Evolutionary conservation across 2,329 filamentous ascomycete genomes (phyloP).

Genomic region (Colletotrichum trifolii): DNA sequence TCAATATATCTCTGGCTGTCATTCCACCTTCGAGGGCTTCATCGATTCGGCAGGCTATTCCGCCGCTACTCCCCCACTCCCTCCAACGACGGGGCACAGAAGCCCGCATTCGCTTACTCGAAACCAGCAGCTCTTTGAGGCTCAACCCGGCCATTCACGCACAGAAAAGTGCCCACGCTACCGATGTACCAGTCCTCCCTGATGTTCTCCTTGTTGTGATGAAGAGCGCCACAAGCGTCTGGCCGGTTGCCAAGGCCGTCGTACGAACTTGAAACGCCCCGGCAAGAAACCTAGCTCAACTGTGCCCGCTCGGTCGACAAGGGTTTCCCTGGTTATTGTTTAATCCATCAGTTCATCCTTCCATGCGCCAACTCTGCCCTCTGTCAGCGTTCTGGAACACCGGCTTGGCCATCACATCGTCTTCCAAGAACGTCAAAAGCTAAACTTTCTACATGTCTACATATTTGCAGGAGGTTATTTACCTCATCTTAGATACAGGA

Average conservation of each 20-base stretch:
- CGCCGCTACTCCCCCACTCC: background rate
- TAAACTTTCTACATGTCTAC: conserved; percentile 2
- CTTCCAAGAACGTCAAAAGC: conserved; percentile 14
- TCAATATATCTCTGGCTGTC: conserved; percentile 15
- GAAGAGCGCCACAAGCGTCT: conserved; percentile 25
- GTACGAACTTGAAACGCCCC: conserved; percentile 35
- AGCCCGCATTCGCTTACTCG: too few species aligned
- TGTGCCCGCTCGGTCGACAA: conserved; percentile 29
- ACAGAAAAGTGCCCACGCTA: background rate
- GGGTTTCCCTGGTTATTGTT: conserved; percentile 7
- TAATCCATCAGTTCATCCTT: background rate
- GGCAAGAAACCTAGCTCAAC: conserved; percentile 23
- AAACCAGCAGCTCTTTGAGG: too few species aligned
- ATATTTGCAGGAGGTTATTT: conserved; percentile 4
- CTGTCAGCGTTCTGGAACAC: too few species aligned
- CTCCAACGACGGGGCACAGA: too few species aligned
- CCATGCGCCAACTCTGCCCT: background rate
- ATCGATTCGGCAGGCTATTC: background rate
- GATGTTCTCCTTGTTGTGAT: conserved; percentile 1
- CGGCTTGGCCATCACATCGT: conserved; percentile 6
- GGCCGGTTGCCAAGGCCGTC: conserved; percentile 25
- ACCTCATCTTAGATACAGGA: conserved; percentile 14
- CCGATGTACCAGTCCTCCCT: background rate
- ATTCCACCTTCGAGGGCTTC: conserved; percentile 1
- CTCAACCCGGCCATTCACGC: too few species aligned